These are phyloP conservation scores for Amanita subjunquillea DNA, from an alignment of 768 basidiomycete genomes.

Conservation along the genomic window DNA sequence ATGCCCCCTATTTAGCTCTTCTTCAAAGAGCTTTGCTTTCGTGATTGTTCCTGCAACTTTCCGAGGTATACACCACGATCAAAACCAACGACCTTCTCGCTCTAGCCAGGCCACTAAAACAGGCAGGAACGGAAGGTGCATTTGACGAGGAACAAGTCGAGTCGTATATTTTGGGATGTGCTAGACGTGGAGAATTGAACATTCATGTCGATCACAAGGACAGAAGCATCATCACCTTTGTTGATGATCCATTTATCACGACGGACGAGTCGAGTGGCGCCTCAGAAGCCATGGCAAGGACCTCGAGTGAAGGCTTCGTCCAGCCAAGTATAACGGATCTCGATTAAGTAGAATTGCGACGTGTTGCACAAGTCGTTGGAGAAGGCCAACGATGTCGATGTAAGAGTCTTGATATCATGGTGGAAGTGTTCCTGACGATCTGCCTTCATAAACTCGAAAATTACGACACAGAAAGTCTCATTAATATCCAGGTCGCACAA, in stretches of 20 bases:
- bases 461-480: slow-evolving; percentile 76
- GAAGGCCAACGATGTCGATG: slow-evolving; percentile 50
- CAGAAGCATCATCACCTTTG: slow-evolving; percentile 68
- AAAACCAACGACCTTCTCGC: slow-evolving; percentile 66
- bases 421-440: slow-evolving; percentile 3
- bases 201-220: slow-evolving; percentile 85
- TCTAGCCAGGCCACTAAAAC: slow-evolving; percentile 70
- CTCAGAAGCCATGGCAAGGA: slow-evolving; percentile 14
- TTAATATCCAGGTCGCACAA: slow-evolving; percentile 87
- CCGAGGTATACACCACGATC: slow-evolving; percentile 87
- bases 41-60: slow-evolving; percentile 81
- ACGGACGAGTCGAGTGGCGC: slow-evolving; percentile 25
- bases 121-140: slow-evolving; percentile 35
- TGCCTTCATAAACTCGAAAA: slow-evolving; percentile 61
- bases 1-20: slow-evolving; percentile 78
- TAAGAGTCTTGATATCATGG: slow-evolving; percentile 23
- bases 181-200: slow-evolving; percentile 74
- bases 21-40: slow-evolving; percentile 88
- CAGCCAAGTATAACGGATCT: slow-evolving; percentile 62
- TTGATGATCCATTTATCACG: slow-evolving; percentile 61
- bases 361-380: slow-evolving; percentile 63
- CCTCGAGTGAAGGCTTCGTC: slow-evolving; percentile 29
- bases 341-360: slow-evolving; percentile 69
- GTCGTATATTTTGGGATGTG: slow-evolving; percentile 89
- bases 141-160: slow-evolving; percentile 77